phyloP scores from a whole-genome alignment of 2,329 filamentous ascomycete species.

The Clonostachys byssicola region DNA sequence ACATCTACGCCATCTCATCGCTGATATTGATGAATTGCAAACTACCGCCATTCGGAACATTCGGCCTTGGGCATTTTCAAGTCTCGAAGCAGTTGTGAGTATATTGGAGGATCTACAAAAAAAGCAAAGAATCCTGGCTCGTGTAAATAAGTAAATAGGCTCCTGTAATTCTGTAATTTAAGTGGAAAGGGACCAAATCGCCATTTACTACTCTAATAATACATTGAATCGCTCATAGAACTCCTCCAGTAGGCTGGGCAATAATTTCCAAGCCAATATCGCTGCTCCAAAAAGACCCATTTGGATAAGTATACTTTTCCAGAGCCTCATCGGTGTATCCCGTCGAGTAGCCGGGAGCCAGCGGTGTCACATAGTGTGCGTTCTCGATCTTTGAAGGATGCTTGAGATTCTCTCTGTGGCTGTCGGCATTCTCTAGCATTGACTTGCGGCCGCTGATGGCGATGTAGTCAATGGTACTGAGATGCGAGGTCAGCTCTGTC shows the following conservation, averaged over 20 bases:
- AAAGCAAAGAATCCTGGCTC: too few species aligned
- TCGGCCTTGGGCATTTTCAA: slow-evolving; percentile 16
- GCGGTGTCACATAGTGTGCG: slow-evolving; percentile 16
- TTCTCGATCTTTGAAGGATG: slow-evolving; percentile 15
- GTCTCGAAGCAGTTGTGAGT: slow-evolving; percentile 5
- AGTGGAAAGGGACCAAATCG: too few species aligned
- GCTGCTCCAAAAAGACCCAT: slow-evolving; percentile 20
- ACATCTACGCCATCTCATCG: slow-evolving; percentile 15
- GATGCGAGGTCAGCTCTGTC: slow-evolving; percentile 89
- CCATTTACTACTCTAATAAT: too few species aligned
- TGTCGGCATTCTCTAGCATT: slow-evolving; percentile 14
- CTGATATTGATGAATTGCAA: slow-evolving; percentile 21
- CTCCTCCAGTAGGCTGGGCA: slow-evolving; percentile 19
- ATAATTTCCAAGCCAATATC: slow-evolving; percentile 20
- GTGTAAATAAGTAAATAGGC: too few species aligned
- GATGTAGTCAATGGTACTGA: slow-evolving; percentile 30
- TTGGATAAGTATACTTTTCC: slow-evolving; percentile 19
- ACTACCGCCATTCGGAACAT: slow-evolving; percentile 16
- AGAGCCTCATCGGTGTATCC: slow-evolving; percentile 19
- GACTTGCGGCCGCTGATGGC: slow-evolving; percentile 14
- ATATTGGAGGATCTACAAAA: not conserved
- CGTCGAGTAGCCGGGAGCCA: slow-evolving; percentile 17
- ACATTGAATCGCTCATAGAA: slow-evolving; percentile 7
- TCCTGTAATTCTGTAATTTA: too few species aligned
- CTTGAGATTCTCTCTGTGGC: slow-evolving; percentile 16